Evolutionary conservation across 2,329 filamentous ascomycete genomes (phyloP), one percentile per base, ranked within the genome.

Genomic region (Dactylellina parvicollis): DNA sequence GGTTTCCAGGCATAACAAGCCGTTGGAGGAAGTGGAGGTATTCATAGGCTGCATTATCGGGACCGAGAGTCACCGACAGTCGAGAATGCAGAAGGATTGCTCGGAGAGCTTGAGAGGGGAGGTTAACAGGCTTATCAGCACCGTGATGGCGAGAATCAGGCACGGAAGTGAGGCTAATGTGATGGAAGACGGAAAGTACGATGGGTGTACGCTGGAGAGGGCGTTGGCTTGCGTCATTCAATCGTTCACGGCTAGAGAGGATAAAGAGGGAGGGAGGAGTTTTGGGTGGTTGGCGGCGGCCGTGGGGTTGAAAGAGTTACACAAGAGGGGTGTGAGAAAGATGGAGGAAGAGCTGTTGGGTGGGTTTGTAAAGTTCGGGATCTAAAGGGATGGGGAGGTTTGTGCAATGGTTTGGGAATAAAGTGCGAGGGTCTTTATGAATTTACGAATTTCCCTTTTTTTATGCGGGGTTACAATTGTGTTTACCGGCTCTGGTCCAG

Each of bases 31-130:
- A 76, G 79, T 83, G 4, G 85, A 87, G 79, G 85, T 85, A 46
- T 87, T 88, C 77, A 82, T 84, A 28, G 86, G 86, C 26, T 84
- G 82, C 56, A 86, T 88, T 74, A 81, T 88, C 32, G 77, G 77
- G 7, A 75, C 59, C 20, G 84, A 83, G 69, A 81, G 81, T 8
- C 82, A 81, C 12, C 77, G 78, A 1, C 80, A 79, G 44, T 82
- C 76, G 18, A 79, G 77, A 42, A 76, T 78, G 2, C 81, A 83
- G 62, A 80, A 79, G n/a, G 82, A 84, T 20, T 75, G 78, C 3
- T 83, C 83, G 1, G 78, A 77, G 1, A 80, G 77, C 14, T 80
- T 85, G 76, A 83, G 81, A 42, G 82, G 83, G 8, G 80, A 81
- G 30, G 83, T 82, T 38, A 80, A 82, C 3, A 69, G 77, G 1